These are phyloP conservation scores for Mycena venus DNA, from an alignment of 768 basidiomycete genomes.

Conservation along the genomic window DNA sequence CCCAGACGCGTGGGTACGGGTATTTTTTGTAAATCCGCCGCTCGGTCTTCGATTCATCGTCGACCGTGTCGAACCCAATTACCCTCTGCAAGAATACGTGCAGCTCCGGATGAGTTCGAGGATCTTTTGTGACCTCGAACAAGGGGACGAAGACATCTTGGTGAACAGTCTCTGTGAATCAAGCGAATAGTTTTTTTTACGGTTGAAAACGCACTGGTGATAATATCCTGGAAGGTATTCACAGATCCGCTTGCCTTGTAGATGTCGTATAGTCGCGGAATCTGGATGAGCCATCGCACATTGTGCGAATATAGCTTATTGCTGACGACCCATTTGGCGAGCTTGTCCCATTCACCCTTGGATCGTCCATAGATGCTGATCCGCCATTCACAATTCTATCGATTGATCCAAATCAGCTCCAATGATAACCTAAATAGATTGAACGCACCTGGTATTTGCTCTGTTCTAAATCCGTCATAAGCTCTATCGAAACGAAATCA, in stretches of 20 bases:
- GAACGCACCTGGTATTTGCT: conserved; percentile 93
- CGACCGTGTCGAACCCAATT: conserved; percentile 97
- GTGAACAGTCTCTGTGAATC: background rate
- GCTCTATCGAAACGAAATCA: conserved; percentile 65
- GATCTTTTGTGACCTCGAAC: conserved; percentile 97
- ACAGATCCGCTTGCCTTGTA: conserved; percentile 92
- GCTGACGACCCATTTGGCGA: conserved; percentile 96
- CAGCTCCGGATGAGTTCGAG: conserved; percentile 89
- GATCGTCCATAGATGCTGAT: conserved; percentile 94
- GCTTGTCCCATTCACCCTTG: conserved; percentile 94
- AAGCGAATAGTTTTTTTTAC: background rate
- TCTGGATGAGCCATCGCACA: conserved; percentile 96
- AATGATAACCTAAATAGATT: background rate
- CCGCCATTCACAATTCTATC: conserved; percentile 95
- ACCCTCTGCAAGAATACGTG: conserved; percentile 97
- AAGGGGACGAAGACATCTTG: conserved; percentile 93
- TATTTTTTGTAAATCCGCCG: conserved; percentile 93
- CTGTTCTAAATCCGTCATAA: conserved; percentile 98
- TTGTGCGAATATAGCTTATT: conserved; percentile 97
- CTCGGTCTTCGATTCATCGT: conserved; percentile 97
- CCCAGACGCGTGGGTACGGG: conserved; percentile 92
- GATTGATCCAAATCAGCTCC: background rate
- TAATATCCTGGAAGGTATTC: conserved; percentile 90
- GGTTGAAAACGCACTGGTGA: conserved; percentile 74
- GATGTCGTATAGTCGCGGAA: conserved; percentile 94